Evolutionary conservation across 2,329 filamentous ascomycete genomes (phyloP).

Genomic region (Diaporthe amygdali): DNA sequence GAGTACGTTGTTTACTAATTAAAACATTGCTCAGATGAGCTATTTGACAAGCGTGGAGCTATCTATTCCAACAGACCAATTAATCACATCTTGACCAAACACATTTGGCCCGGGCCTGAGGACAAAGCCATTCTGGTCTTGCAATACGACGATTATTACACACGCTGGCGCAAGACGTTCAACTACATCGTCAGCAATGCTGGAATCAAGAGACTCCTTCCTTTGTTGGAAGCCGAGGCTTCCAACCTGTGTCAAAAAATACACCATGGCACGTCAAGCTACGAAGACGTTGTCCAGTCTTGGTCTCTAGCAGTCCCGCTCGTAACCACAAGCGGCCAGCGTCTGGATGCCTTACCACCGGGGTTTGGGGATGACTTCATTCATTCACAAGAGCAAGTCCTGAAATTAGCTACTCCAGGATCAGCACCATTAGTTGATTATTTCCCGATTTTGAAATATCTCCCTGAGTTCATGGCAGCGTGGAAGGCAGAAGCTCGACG

Average conservation of each 20-base stretch:
- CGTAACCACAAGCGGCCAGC: not conserved
- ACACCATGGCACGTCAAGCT: not conserved
- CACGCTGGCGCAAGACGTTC: not conserved
- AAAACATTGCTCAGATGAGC: constrained; percentile 30
- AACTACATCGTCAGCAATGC: not conserved
- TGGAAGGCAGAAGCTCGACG: constrained; percentile 9
- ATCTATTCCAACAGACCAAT: constrained; percentile 45
- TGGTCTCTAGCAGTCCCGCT: not conserved
- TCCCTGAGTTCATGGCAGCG: not conserved
- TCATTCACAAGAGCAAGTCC: not conserved
- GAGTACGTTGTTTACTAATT: not conserved
- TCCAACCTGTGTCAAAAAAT: not conserved
- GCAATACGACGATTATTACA: constrained; percentile 6
- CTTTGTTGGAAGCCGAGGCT: constrained; percentile 2
- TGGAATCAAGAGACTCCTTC: not conserved
- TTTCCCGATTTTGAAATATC: not conserved
- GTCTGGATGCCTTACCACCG: not conserved
- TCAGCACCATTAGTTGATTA: constrained; percentile 4
- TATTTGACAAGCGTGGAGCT: constrained; percentile 42
- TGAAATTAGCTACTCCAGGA: not conserved
- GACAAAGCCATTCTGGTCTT: constrained; percentile 1
- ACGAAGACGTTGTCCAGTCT: not conserved
- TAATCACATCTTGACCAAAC: constrained; percentile 30
- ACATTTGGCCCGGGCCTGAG: not conserved
- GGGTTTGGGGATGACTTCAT: not conserved